Evolutionary conservation across 352 stramenopile genomes (phyloP).

Genomic region (Pythium dissotocum): DNA sequence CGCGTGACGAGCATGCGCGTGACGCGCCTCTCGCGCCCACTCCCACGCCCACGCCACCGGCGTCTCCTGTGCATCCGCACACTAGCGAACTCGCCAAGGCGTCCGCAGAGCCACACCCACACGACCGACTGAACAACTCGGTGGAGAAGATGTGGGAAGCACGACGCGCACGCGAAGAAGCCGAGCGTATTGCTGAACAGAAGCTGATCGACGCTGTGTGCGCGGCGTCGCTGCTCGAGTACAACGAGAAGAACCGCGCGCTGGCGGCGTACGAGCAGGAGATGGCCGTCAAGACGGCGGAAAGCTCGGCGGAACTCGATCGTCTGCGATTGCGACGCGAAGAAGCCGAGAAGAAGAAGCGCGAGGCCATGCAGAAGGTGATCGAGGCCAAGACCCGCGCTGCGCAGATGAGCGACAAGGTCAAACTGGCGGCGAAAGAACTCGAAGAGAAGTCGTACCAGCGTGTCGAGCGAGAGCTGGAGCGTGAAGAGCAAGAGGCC

Average conservation of each 20-base stretch:
- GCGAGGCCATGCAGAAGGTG: slow-evolving; percentile 68
- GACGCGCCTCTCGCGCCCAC: neutral
- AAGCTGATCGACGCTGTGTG: slow-evolving; percentile 81
- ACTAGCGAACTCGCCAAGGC: neutral
- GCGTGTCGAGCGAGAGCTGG: slow-evolving; percentile 52
- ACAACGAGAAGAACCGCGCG: slow-evolving; percentile 64
- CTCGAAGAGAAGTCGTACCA: slow-evolving; percentile 63
- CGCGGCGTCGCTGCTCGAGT: slow-evolving; percentile 75
- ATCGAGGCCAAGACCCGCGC: slow-evolving; percentile 71
- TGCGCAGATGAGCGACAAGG: slow-evolving; percentile 62
- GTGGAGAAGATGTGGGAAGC: slow-evolving; percentile 70
- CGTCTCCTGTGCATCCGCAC: neutral
- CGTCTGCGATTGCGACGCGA: slow-evolving; percentile 43
- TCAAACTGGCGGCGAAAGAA: slow-evolving; percentile 52
- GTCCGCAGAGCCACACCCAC: neutral
- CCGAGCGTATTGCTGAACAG: slow-evolving; percentile 59
- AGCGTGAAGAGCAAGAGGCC: slow-evolving; percentile 45
- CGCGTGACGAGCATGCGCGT: slow-evolving; percentile 6
- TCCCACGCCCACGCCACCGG: slow-evolving; percentile 16
- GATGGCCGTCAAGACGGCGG: slow-evolving; percentile 31
- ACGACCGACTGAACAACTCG: slow-evolving; percentile 33
- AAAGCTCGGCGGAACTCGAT: slow-evolving; percentile 35
- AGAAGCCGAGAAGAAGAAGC: slow-evolving; percentile 62
- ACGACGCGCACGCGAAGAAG: slow-evolving; percentile 47
- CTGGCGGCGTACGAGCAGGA: slow-evolving; percentile 55